Percentiles rank a stretch among this genome's conserved stretches.
These are phyloP conservation scores for Penicillium mononematosum DNA, from an alignment of 495 filamentous ascomycete genomes.

Conservation along the genomic window DNA sequence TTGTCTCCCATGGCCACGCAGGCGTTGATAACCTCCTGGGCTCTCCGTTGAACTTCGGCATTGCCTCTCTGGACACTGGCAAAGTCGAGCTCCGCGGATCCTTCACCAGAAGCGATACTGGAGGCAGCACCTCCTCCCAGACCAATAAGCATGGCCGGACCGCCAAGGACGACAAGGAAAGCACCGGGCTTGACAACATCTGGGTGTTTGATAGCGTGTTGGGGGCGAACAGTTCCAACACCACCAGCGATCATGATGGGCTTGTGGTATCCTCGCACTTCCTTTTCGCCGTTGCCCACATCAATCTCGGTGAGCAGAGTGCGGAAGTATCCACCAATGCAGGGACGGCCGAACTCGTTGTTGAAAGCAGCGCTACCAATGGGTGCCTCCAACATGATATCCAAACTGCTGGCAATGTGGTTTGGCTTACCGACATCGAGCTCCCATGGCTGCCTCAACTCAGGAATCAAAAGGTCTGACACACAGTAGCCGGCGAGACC, in stretches of 20 bases:
- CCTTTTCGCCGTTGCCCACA: slow-evolving; percentile 58
- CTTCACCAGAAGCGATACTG: slow-evolving; percentile 83
- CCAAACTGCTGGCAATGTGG: slow-evolving; percentile 87
- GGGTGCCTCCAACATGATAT: slow-evolving; percentile 96
- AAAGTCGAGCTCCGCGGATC: slow-evolving; percentile 87
- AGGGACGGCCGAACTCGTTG: slow-evolving; percentile 97
- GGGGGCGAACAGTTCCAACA: slow-evolving; percentile 90
- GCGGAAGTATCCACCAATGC: slow-evolving; percentile 83
- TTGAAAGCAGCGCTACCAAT: slow-evolving; percentile 94
- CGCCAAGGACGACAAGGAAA: slow-evolving; percentile 87
- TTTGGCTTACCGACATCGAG: slow-evolving; percentile 82
- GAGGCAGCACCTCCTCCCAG: slow-evolving; percentile 94
- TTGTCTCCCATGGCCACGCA: slow-evolving; percentile 78
- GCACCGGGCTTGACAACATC: slow-evolving; percentile 76
- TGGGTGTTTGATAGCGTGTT: slow-evolving; percentile 82
- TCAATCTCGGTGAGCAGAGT: slow-evolving; percentile 72
- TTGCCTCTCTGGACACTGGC: slow-evolving; percentile 91
- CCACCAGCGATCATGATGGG: slow-evolving; percentile 99
- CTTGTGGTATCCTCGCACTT: slow-evolving; percentile 92
- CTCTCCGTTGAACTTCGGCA: slow-evolving; percentile 90
- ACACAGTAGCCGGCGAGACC: slow-evolving; percentile 92
- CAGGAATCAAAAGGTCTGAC: slow-evolving; percentile 87
- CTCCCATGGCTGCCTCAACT: slow-evolving; percentile 81
- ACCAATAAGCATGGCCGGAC: slow-evolving; percentile 96
- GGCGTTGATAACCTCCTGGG: slow-evolving; percentile 94